Evolutionary conservation across 371 early-diverging fungal genomes (phyloP), one percentile per base, ranked within the genome.

Genomic region (Mucor plumbeus): DNA sequence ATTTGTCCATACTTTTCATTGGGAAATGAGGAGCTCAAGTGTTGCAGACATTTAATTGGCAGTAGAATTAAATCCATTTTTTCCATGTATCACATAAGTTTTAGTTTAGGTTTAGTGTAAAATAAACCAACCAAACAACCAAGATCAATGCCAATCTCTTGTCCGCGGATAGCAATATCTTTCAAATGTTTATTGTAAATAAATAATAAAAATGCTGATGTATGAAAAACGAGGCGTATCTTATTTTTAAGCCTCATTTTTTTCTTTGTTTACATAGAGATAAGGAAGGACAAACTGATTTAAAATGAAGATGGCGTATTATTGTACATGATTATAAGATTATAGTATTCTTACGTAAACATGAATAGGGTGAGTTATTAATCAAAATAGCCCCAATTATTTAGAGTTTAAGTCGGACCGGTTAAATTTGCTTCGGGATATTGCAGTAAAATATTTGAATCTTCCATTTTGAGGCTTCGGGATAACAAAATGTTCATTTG

Each of bases 371-470:
- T 59, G 59, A 13, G 36, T 36, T 59, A 39, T 58, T 39, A 38
- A 36, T 39, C 59, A 59, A 36, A 0, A 21, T 39, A 17, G 19
- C 61, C 61, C 61, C 61, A 61, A 61, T 31, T 35, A 35, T 61
- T 61, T 61, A 61, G 33, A 47, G 61, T 56, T 61, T 61, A n/a
- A 47, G 48, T 44, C 61, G 61, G 61, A 61, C 44, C 15, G 60
- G 33, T 59, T 26, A 53, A 59, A 43, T 59, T 43, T 26, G 41
- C 41, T 41, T 59, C 60, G 60, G 60, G 40, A 59, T 41, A 21
- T 41, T 34, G 36, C 57, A 59, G 40, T 40, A 59, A 55, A 59
- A 59, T 17, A 57, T 35, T 17, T 10, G 35, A 35, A 57, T 36
- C 17, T 17, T 35, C 36, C 35, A 57, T 17, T 21, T 39, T 39